A percentile compares a stretch with the other conserved stretches of the same genome.
Conservation (phyloP, 768 basidiomycete species). For the Candolleomyces aberdarensis region DNA sequence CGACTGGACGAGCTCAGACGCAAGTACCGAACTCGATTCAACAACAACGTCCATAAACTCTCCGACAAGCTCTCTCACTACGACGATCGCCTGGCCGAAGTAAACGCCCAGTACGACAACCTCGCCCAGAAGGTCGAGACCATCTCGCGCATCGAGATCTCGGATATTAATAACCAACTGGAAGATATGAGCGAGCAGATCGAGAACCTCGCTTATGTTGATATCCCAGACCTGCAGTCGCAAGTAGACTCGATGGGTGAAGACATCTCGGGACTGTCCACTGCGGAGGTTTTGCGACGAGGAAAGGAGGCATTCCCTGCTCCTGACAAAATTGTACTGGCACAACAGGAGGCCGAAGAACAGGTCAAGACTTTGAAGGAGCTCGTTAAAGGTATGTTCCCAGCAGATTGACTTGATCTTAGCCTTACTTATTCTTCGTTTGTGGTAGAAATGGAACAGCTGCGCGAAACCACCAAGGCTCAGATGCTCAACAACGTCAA, state of each 20-base stretch:
- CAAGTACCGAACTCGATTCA: conserved; percentile 41
- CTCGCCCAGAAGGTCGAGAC: conserved; percentile 36
- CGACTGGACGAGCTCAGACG: conserved; percentile 37
- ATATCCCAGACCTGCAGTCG: conserved; percentile 30
- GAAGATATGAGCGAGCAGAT: conserved; percentile 27
- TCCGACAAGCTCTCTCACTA: conserved; percentile 37
- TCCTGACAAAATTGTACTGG: neutral
- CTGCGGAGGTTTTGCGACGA: neutral
- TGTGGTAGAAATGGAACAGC: conserved; percentile 40
- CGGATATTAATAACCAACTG: conserved; percentile 22
- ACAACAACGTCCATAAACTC: conserved; percentile 35
- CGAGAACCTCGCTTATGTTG: conserved; percentile 26
- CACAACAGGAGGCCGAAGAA: conserved; percentile 18
- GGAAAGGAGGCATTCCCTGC: neutral
- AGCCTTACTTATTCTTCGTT: neutral
- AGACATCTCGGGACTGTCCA: neutral
- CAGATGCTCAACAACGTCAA: conserved; percentile 47
- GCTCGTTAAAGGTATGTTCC: conserved; percentile 40
- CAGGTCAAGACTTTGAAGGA: conserved; percentile 31
- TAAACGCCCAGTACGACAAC: conserved; percentile 31
- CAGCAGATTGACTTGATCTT: neutral
- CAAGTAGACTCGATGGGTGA: conserved; percentile 36
- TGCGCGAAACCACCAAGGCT: conserved; percentile 40
- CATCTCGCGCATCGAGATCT: conserved; percentile 21
- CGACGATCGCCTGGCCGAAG: conserved; percentile 37